Evolutionary conservation across 495 filamentous ascomycete genomes (phyloP).

Genomic region (Lasiosphaeris hirsuta): DNA sequence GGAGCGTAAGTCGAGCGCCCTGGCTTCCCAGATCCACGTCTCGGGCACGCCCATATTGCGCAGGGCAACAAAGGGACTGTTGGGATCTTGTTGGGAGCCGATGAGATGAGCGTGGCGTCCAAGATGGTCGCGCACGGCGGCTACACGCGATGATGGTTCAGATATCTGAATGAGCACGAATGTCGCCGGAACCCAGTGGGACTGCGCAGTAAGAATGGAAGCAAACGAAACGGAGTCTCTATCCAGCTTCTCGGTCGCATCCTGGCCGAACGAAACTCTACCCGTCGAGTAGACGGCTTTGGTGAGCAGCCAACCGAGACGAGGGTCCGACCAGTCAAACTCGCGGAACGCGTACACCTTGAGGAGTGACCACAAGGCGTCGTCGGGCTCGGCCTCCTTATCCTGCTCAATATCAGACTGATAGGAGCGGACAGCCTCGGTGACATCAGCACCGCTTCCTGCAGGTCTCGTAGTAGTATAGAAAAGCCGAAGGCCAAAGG

Average conservation of each 20-base stretch:
- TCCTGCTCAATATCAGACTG: slow-evolving; percentile 62
- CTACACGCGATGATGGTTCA: slow-evolving; percentile 57
- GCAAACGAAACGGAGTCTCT: slow-evolving; percentile 67
- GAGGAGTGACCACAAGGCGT: slow-evolving; percentile 81
- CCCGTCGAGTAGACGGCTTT: slow-evolving; percentile 51
- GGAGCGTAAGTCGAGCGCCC: slow-evolving; percentile 75
- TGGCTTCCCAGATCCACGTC: slow-evolving; percentile 80
- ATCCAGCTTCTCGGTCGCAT: slow-evolving; percentile 56
- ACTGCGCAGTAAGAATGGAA: slow-evolving; percentile 62
- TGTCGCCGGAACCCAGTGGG: slow-evolving; percentile 63
- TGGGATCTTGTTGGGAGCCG: slow-evolving; percentile 20
- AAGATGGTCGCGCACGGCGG: slow-evolving; percentile 65
- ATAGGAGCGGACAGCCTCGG: slow-evolving; percentile 67
- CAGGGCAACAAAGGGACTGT: slow-evolving; percentile 25
- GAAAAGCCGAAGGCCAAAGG: slow-evolving; percentile 87
- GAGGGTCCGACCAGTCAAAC: slow-evolving; percentile 64
- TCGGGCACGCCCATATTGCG: slow-evolving; percentile 63
- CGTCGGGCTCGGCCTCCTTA: slow-evolving; percentile 62
- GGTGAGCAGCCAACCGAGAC: slow-evolving; percentile 80
- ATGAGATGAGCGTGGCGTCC: slow-evolving; percentile 60
- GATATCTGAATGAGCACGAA: slow-evolving; percentile 79
- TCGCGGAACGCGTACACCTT: slow-evolving; percentile 66
- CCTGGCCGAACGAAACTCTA: slow-evolving; percentile 38
- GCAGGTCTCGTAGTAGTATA: slow-evolving; percentile 53
- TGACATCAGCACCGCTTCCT: slow-evolving; percentile 58